phyloP scores from a whole-genome alignment of 768 basidiomycete species.

The Calocybe cyanea region DNA sequence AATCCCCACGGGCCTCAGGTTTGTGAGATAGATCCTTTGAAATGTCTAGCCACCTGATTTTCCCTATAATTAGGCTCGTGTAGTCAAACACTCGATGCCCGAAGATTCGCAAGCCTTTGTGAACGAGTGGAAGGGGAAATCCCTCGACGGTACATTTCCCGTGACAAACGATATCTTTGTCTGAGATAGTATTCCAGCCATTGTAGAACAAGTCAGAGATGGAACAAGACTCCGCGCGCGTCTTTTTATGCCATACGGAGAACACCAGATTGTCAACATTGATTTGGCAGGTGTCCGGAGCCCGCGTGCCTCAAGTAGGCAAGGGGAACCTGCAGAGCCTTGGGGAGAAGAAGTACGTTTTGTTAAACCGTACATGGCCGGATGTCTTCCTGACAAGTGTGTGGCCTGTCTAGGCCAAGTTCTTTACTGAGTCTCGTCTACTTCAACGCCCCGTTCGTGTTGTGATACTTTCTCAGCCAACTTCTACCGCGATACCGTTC shows the following conservation, averaged over 20 bases:
- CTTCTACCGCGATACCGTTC: conserved; percentile 76
- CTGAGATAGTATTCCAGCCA: conserved; percentile 34
- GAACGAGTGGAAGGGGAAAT: conserved; percentile 86
- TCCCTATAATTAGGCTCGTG: conserved; percentile 47
- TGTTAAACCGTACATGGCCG: conserved; percentile 7
- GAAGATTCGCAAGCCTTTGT: conserved; percentile 86
- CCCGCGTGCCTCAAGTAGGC: conserved; percentile 64
- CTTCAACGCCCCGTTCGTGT: conserved; percentile 78
- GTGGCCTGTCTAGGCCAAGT: conserved; percentile 72
- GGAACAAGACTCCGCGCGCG: conserved; percentile 88
- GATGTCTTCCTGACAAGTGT: too few relatives aligned
- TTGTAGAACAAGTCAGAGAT: conserved; percentile 93
- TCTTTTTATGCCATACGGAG: conserved; percentile 80
- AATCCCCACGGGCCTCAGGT: conserved; percentile 75
- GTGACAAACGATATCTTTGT: conserved; percentile 4
- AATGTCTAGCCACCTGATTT: too few relatives aligned
- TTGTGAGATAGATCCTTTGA: conserved; percentile 19
- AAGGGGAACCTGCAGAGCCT: conserved; percentile 74
- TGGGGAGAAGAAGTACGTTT: conserved; percentile 83
- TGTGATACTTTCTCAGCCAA: conserved; percentile 76
- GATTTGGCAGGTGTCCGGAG: conserved; percentile 80
- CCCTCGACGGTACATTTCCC: conserved; percentile 67
- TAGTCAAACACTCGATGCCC: conserved; percentile 85
- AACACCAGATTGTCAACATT: conserved; percentile 89
- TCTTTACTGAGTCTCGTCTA: conserved; percentile 87